phyloP scores from a whole-genome alignment of 176 grass and related monocot genomes.

The Aegilops speltoides region DNA sequence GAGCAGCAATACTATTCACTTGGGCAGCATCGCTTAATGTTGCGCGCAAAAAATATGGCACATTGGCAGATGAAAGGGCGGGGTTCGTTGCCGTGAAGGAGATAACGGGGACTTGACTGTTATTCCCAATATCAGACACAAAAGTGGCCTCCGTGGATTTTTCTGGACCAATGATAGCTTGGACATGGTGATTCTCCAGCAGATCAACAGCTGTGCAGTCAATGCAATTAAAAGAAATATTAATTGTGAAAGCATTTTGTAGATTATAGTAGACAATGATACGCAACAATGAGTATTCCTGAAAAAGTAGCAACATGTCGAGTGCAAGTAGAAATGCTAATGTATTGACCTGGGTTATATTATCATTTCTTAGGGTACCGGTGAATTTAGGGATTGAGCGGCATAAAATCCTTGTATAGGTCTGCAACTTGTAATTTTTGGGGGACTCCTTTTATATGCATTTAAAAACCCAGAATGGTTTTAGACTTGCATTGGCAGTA shows the following conservation, averaged over 20 bases:
- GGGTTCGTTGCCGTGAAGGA: conserved; percentile 66
- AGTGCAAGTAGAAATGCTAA: not conserved
- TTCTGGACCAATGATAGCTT: conserved; percentile 50
- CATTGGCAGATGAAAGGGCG: not conserved
- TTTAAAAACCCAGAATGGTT: no score
- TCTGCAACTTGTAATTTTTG: no score
- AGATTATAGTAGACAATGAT: not conserved
- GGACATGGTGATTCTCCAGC: conserved; percentile 38
- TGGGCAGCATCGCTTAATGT: conserved; percentile 42
- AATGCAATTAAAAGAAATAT: not conserved
- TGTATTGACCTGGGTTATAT: not conserved
- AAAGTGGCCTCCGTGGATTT: conserved; percentile 49
- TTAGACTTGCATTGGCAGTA: not conserved
- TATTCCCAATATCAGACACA: conserved; percentile 50
- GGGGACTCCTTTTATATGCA: no score
- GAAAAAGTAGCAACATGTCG: not conserved
- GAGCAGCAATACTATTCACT: conserved; percentile 29
- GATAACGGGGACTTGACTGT: conserved; percentile 43
- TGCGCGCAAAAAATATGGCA: conserved; percentile 53
- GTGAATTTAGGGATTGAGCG: not conserved
- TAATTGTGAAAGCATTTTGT: not conserved
- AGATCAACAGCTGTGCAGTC: conserved; percentile 41
- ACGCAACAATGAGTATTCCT: no score
- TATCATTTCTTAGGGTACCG: not conserved
- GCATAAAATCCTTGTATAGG: no score